phyloP scores from a whole-genome alignment of 202 grass and related monocot species.

The Schoenoplectus triqueter region DNA sequence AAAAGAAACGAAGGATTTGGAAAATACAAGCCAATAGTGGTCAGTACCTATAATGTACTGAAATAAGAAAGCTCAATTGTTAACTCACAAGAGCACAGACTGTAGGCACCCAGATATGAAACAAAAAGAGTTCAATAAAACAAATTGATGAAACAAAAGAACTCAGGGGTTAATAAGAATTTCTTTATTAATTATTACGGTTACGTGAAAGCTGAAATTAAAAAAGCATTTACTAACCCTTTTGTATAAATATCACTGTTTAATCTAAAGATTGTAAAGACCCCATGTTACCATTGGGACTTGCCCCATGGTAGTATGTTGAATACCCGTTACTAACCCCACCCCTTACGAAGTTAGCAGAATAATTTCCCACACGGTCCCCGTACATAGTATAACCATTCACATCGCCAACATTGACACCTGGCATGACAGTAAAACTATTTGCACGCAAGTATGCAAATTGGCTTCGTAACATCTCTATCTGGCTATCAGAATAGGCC shows the following conservation, averaged over 20 bases:
- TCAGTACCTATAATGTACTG: conserved; percentile 3
- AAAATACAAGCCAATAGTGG: too few species aligned
- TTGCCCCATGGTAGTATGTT: conserved; percentile 9
- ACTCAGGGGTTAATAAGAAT: conserved; percentile 6
- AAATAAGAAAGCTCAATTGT: not conserved
- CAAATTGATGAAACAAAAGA: not conserved
- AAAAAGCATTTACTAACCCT: conserved; percentile 11
- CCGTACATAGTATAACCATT: conserved; percentile 43
- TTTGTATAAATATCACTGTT: conserved; percentile 12
- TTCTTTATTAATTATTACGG: conserved; percentile 41
- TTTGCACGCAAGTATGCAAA: conserved; percentile 52
- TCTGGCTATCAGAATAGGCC: conserved; percentile 47
- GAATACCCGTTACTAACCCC: conserved; percentile 34
- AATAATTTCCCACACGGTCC: conserved; percentile 51
- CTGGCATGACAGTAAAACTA: conserved; percentile 40
- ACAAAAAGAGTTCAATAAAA: conserved; percentile 9
- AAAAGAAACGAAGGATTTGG: too few species aligned
- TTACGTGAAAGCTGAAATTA: conserved; percentile 27
- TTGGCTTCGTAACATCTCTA: conserved; percentile 54
- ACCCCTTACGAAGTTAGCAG: conserved; percentile 49
- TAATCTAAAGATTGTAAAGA: conserved; percentile 40
- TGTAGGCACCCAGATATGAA: not conserved
- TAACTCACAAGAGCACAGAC: not conserved
- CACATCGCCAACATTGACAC: conserved; percentile 40
- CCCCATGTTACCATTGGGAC: conserved; percentile 38